phyloP scores from a whole-genome alignment of 2,329 filamentous ascomycete species.

The Byssochlamys sp. region DNA sequence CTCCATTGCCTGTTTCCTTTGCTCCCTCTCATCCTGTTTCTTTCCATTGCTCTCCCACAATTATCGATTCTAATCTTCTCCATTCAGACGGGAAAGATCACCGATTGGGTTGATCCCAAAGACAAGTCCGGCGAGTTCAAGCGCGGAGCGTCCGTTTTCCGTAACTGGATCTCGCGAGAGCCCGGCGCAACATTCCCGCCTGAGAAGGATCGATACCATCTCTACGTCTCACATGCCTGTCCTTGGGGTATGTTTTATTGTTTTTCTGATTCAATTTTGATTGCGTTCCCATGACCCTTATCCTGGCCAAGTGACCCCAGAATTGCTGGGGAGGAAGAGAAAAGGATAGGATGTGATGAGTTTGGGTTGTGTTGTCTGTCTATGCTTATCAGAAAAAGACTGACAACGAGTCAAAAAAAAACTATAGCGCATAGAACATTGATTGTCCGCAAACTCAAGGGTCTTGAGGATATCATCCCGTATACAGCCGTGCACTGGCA shows the following conservation, averaged over 20 bases:
- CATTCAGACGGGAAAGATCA: slow-evolving; percentile 48
- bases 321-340: not conserved
- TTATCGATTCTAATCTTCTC: slow-evolving; percentile 10
- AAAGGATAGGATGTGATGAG: not conserved
- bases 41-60: not conserved
- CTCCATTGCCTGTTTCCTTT: not conserved
- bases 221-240: slow-evolving; percentile 90
- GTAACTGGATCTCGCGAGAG: slow-evolving; percentile 66
- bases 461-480: slow-evolving; percentile 72
- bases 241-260: slow-evolving; percentile 57
- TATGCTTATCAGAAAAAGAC: not conserved
- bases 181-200: slow-evolving; percentile 65
- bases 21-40: not conserved
- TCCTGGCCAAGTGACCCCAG: not conserved
- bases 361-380: not conserved
- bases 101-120: slow-evolving; percentile 69
- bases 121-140: slow-evolving; percentile 88
- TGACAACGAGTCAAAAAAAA: not conserved
- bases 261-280: not conserved
- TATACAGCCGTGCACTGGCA: slow-evolving; percentile 88
- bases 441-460: slow-evolving; percentile 83
- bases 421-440: slow-evolving; percentile 66
- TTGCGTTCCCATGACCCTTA: not conserved
- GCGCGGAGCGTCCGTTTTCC: slow-evolving; percentile 72
- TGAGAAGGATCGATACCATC: slow-evolving; percentile 83